phyloP scores from a whole-genome alignment of 257 asterid species.

The Ocimum tenuiflorum region DNA sequence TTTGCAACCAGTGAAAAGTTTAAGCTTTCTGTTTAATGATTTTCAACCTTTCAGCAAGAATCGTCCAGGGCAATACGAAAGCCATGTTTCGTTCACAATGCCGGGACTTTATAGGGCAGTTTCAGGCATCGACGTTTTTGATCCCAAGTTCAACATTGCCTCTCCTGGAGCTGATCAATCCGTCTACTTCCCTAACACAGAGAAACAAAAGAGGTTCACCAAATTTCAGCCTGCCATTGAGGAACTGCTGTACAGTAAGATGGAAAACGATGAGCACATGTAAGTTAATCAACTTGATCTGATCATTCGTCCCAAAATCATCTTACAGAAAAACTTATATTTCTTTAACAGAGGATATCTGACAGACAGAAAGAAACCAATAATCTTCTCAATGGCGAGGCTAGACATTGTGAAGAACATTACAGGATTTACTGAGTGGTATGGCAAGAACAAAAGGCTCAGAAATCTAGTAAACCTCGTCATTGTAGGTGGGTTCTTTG shows the following conservation, averaged over 20 bases:
- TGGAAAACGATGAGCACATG: slow-evolving; percentile 66
- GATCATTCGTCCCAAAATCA: neutral
- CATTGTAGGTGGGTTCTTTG: slow-evolving; percentile 71
- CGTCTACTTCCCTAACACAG: slow-evolving; percentile 60
- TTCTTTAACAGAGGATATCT: slow-evolving; percentile 59
- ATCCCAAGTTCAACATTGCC: slow-evolving; percentile 83
- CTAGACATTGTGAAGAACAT: slow-evolving; percentile 73
- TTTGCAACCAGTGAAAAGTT: neutral
- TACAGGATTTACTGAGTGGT: slow-evolving; percentile 80
- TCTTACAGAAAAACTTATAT: neutral
- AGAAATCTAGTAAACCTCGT: slow-evolving; percentile 64
- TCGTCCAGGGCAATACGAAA: slow-evolving; percentile 76
- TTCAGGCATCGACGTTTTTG: slow-evolving; percentile 69
- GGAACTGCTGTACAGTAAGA: slow-evolving; percentile 51
- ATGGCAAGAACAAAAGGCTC: slow-evolving; percentile 55
- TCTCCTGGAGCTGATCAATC: slow-evolving; percentile 91
- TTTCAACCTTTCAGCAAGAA: slow-evolving; percentile 46
- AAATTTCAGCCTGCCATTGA: slow-evolving; percentile 54
- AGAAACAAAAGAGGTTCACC: slow-evolving; percentile 44
- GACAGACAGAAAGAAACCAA: slow-evolving; percentile 60
- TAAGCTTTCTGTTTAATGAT: slow-evolving; percentile 10
- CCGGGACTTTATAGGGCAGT: slow-evolving; percentile 73
- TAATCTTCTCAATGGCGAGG: slow-evolving; percentile 83
- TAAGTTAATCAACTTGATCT: slow-evolving; percentile 30
- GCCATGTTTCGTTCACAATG: slow-evolving; percentile 76